Conservation (phyloP, 805 yeast species). For the Clavispora phyllophila region DNA sequence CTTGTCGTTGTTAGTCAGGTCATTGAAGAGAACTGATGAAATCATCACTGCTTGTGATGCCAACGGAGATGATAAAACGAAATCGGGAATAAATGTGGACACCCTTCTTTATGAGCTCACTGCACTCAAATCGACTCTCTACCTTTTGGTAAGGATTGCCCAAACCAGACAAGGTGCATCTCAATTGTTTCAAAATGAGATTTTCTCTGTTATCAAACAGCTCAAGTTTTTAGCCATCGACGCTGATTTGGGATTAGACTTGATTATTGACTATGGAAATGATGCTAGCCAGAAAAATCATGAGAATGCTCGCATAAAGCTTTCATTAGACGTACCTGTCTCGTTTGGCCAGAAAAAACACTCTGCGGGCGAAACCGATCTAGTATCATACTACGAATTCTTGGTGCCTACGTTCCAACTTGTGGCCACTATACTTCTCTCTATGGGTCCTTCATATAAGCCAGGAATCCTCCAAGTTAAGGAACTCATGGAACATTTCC, state of each 20-base stretch:
- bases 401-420: conserved; percentile 72
- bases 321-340: conserved; percentile 51
- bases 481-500: conserved; percentile 46
- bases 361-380: conserved; percentile 9
- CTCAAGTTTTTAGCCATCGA: conserved; percentile 60
- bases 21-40: conserved; percentile 67
- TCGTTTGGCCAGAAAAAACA: conserved; percentile 18
- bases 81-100: conserved; percentile 40
- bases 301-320: conserved; percentile 35
- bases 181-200: conserved; percentile 65
- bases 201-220: conserved; percentile 57
- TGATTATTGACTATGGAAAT: conserved; percentile 26
- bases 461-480: conserved; percentile 51
- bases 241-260: conserved; percentile 70
- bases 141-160: conserved; percentile 68
- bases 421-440: conserved; percentile 57
- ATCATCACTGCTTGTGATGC: conserved; percentile 37
- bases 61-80: conserved; percentile 7
- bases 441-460: conserved; percentile 74
- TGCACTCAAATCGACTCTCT: conserved; percentile 66
- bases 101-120: conserved; percentile 68
- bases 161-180: conserved; percentile 75
- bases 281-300: conserved; percentile 12
- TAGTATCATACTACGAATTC: conserved; percentile 58
- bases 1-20: conserved; percentile 57